Evolutionary conservation across 352 stramenopile species (phyloP), one percentile per base, ranked within the genome.

Genomic region (Pythium angustatum): DNA sequence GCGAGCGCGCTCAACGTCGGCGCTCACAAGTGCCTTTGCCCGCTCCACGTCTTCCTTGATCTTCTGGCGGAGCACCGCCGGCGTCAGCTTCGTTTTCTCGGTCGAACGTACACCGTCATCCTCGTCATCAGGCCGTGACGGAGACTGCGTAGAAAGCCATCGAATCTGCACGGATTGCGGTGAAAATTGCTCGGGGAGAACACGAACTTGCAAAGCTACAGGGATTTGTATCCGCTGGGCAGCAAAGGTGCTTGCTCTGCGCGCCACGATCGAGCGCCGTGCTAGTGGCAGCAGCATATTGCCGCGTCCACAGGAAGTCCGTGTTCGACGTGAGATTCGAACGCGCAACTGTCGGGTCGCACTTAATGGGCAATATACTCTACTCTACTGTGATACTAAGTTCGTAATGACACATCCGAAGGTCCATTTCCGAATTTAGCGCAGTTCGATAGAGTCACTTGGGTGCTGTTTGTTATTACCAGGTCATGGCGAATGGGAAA

Each of bases 21-120:
- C 78, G 27, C 69, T 56, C 56, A 85, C 78, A 38, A 90, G 54
- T 11, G 58, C 62, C 21, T 69, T 69, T n/a, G 62, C 62, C n/a
- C 62, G 53, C 38, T 69, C 52, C 2, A 69, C 48, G 28, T 69
- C 62, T 50, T 56, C 62, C 27, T 63, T 58, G 45, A 69, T 60
- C 56, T 85, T 83, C 58, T 80, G 83, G 43, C 83, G 70, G 17
- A 85, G 64, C 33, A 64, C 41, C 12, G 64, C 67, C 2, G 73
- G 69, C 31, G 49, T 71, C 50, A 54, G 56, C 52, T 44, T 75
- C 43, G 48, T 40, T 33, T 60, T 65, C 50, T 64, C 33, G 49
- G 49, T n/a, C 24, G 43, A 33, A 8, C 26, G 52, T 3, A 11
- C 12, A 5, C 14, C 5, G 19, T 72, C 65, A 19, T 73, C 71